Base-by-base conservation (phyloP, 257 asterid species). In the Apocynum venetum region DNA sequence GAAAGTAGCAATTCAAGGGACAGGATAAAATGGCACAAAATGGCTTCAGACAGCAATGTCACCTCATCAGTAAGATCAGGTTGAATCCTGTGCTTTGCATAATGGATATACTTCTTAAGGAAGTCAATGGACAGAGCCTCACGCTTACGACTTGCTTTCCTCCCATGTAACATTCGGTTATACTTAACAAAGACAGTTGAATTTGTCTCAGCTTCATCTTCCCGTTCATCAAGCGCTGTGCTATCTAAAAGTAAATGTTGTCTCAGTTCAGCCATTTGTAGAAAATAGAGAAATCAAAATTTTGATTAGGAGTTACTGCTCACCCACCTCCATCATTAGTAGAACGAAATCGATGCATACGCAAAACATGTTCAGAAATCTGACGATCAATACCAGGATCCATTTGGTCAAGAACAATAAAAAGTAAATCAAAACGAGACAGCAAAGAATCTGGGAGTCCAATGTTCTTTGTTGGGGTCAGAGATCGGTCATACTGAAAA, bases 1-100 rank as follows among this genome's bases (percentile, higher is more conserved):
- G 35, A 72, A 25, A 48, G 0, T 51, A 17, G 57, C 66, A 73
- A 56, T 67, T 9, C 13, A 36, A 55, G 59, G 53, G 56, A 4
- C 25, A 48, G 35, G 31, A n/a, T n/a, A 35, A 63, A 38, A 80
- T 43, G 38, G 63, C 35, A 19, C 4, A 4, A 52, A 35, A 40
- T n/a, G 35, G 38, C 11, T 15, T 69, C 0, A 67, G 76, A 64
- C 8, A 12, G 72, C 80, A 66, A 51, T 15, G 14, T 81, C 74
- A 95, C 99, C 98, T 95, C 99, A 81, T 91, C 97, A 79, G 98
- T 95, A 78, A 95, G 92, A 85, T 93, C 98, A 51, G 99, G 99
- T 81, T 90, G 94, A 80, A 90, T 87, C 85, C 98, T 90, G 84
- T 89, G 86, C 78, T 93, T 95, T 0, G 97, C 96, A 60, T 95